Conservation (phyloP, 2,329 filamentous ascomycete species). For the Aspergillus puulaauensis region DNA sequence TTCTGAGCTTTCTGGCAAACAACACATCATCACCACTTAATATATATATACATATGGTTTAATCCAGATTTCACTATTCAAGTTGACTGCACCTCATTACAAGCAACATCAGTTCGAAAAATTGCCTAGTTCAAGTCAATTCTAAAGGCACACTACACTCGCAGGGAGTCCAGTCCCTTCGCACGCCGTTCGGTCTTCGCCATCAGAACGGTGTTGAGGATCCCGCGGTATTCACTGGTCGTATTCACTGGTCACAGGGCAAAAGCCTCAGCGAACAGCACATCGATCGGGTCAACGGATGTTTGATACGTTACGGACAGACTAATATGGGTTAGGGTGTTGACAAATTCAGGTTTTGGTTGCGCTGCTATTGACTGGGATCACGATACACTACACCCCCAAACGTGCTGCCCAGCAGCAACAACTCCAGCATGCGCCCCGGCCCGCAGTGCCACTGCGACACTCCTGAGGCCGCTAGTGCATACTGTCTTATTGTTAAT, state of each 20-base stretch:
- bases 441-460: conserved; percentile 2
- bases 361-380: conserved; percentile 1
- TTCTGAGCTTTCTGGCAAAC: background rate
- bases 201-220: background rate
- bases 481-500: background rate
- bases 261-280: background rate
- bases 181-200: background rate
- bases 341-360: background rate
- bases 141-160: background rate
- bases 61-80: background rate
- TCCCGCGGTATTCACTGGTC: background rate
- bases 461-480: background rate
- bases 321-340: background rate
- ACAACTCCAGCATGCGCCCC: background rate
- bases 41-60: background rate
- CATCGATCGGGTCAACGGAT: background rate
- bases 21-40: background rate
- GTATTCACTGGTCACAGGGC: background rate
- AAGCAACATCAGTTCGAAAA: background rate
- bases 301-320: background rate
- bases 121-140: background rate
- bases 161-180: background rate
- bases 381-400: background rate
- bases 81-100: background rate
- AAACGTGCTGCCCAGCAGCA: background rate